phyloP scores from a whole-genome alignment of 495 filamentous ascomycete species.

The Annulohypoxylon stygium region DNA sequence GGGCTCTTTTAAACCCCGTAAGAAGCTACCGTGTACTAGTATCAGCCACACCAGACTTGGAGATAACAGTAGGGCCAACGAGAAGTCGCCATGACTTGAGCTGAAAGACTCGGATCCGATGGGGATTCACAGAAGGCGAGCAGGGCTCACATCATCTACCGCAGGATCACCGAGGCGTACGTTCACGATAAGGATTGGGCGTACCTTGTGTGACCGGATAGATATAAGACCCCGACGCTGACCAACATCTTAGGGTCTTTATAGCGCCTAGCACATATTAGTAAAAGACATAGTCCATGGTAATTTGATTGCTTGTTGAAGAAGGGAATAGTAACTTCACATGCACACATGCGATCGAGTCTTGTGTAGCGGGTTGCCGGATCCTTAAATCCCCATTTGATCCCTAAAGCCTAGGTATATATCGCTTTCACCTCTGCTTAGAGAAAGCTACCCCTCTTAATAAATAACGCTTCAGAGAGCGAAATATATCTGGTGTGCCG shows the following conservation, averaged over 20 bases:
- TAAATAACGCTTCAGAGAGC: neutral
- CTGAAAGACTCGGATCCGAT: conserved; percentile 2
- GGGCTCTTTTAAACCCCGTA: conserved; percentile 9
- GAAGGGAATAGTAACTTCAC: neutral
- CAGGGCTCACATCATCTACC: neutral
- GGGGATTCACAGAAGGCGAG: conserved; percentile 7
- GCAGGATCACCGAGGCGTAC: conserved; percentile 15
- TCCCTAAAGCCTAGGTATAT: too few relatives aligned
- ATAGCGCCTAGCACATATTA: neutral
- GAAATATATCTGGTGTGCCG: neutral
- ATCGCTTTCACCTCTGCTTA: neutral
- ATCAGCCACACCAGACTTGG: neutral
- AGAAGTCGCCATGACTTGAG: conserved; percentile 3
- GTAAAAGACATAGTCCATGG: conserved; percentile 4
- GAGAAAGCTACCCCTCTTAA: neutral
- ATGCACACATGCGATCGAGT: neutral
- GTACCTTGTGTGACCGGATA: conserved; percentile 16
- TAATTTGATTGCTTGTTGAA: neutral
- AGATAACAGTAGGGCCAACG: neutral
- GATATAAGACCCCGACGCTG: conserved; percentile 8
- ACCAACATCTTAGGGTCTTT: neutral
- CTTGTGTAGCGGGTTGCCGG: neutral
- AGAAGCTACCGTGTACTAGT: neutral
- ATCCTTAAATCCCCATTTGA: neutral
- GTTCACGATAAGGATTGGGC: conserved; percentile 10